phyloP scores from a whole-genome alignment of 441 rosid species.

The Gossypium schwendimanii region DNA sequence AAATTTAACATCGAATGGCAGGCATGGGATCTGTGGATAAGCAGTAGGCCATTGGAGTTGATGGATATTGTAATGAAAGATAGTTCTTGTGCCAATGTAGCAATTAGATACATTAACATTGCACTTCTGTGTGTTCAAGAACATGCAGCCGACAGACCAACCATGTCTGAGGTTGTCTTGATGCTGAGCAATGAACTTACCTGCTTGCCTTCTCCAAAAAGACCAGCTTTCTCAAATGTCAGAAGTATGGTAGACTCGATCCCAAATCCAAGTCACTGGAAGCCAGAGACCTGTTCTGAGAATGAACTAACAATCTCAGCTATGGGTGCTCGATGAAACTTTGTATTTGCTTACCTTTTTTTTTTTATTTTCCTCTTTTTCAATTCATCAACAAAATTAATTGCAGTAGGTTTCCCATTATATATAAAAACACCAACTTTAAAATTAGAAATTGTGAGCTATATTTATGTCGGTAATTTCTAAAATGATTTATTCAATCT shows the following conservation, averaged over 20 bases:
- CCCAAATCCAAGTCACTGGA: not conserved
- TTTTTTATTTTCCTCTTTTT: not conserved
- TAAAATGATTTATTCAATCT: too few species aligned
- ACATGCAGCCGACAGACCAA: constrained; percentile 23
- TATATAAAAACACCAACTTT: too few species aligned
- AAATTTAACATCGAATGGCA: not conserved
- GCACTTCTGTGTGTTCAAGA: constrained; percentile 15
- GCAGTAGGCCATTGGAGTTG: constrained; percentile 5
- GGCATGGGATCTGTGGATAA: not conserved
- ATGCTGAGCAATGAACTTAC: constrained; percentile 16
- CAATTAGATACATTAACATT: constrained; percentile 20
- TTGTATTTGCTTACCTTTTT: not conserved
- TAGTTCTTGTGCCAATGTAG: not conserved
- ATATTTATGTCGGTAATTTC: too few species aligned
- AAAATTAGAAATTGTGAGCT: too few species aligned
- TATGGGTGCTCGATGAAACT: constrained; percentile 17
- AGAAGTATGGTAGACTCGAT: not conserved
- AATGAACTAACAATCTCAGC: constrained; percentile 21
- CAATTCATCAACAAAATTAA: not conserved
- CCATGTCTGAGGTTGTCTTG: constrained; percentile 22
- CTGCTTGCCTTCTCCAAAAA: not conserved
- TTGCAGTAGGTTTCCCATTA: too few species aligned
- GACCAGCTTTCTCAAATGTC: constrained; percentile 9
- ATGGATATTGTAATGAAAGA: constrained; percentile 10
- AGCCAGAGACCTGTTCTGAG: constrained; percentile 13